Evolutionary conservation across 495 filamentous ascomycete genomes (phyloP), one percentile per base, ranked within the genome.

Genomic region (Podospora pseudocomata): DNA sequence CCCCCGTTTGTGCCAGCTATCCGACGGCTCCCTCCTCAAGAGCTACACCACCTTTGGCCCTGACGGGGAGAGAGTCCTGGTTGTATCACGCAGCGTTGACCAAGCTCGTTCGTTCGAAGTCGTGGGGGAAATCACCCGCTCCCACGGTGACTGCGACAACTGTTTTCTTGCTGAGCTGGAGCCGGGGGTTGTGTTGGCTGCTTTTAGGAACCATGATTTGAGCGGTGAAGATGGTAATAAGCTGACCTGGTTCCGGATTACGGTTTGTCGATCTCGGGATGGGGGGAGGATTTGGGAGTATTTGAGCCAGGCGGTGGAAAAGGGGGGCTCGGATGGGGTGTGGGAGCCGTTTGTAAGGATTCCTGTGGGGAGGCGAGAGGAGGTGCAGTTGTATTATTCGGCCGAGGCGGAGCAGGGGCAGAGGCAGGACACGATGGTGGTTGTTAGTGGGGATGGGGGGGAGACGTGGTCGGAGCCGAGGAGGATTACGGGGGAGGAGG

Each of bases 401-500:
- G 26, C 79, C 79, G 74, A 88, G 32, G 30, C 61, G 18, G 66
- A 44, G 0, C 5, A 7, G 1, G 65, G 39, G 9, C 39, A 65
- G 20, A 66, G 88, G 71, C 88, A 90, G 75, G 84, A 88, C 67
- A 87, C 84, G 27, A 84, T 90, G 78, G 73, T 84, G 30, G 83
- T 85, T 20, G 78, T 80, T 44, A 87, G 86, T 49, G 74, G 71
- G n/a, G 85, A 89, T 65, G 83, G 80, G 11, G 87, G 87, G 2
- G 65, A 67, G 49, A 83, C 77, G 2, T 89, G 87, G 87, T 77
- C 77, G n/a, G 57, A 68, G n/a, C 68, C 71, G 26, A 60, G 70
- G 27, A 61, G 66, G 19, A 30, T 80, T 70, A 72, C 77, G 67
- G 55, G n/a, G 73, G 26, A 79, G 81, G 74, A 75, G 72, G 19